Evolutionary conservation across 768 basidiomycete species (phyloP).

Genomic region (Lepiota brunneoincarnata): DNA sequence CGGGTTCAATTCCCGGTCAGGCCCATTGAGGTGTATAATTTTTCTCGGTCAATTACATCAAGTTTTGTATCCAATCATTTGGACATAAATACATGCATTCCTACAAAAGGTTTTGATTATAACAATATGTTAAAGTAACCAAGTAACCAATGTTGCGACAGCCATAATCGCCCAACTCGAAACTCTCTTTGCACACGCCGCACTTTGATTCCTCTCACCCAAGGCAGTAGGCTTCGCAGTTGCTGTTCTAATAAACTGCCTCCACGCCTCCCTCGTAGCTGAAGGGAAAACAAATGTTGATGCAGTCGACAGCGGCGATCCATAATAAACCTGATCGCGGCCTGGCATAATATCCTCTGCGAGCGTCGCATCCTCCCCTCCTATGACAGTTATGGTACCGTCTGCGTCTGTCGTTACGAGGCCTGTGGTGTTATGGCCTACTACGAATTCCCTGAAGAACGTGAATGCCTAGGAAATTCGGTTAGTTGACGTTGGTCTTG

Average conservation of each 20-base stretch:
- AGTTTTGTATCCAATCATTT: no score
- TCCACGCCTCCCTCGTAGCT: slow-evolving; percentile 57
- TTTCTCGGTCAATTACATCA: no score
- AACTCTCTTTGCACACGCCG: not conserved
- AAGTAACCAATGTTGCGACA: no score
- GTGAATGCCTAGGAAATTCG: slow-evolving; percentile 46
- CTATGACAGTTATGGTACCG: slow-evolving; percentile 32
- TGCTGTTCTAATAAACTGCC: slow-evolving; percentile 43
- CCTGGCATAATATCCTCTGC: slow-evolving; percentile 49
- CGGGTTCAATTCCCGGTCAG: slow-evolving; percentile 87
- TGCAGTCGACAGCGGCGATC: slow-evolving; percentile 38
- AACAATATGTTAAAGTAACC: no score
- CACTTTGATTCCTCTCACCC: not conserved
- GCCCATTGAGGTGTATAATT: no score
- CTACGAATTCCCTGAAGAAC: slow-evolving; percentile 64
- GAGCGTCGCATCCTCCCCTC: slow-evolving; percentile 49
- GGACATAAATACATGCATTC: no score
- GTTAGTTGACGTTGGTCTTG: not conserved
- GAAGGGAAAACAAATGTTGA: slow-evolving; percentile 55
- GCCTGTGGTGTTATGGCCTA: slow-evolving; percentile 61
- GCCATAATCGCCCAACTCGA: no score
- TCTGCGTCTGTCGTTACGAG: slow-evolving; percentile 36
- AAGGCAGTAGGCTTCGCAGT: slow-evolving; percentile 21
- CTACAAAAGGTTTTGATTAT: no score
- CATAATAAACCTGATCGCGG: slow-evolving; percentile 54